Evolutionary conservation across 805 yeast species (phyloP), one percentile per base, ranked within the genome.

Genomic region (Metschnikowia amazonensis): DNA sequence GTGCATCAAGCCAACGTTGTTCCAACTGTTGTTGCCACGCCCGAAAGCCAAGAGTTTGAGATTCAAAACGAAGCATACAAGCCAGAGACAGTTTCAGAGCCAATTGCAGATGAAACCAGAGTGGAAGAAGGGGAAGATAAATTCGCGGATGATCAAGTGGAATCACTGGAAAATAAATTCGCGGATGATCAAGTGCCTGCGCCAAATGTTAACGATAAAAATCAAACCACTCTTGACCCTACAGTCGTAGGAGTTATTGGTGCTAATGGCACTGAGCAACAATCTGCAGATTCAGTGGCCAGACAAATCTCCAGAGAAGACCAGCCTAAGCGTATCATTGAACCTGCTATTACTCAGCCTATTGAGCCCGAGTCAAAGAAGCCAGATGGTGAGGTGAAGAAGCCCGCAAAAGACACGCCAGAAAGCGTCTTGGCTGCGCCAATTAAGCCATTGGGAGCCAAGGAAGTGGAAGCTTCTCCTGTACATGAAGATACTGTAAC

Each of bases 391-490:
- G 39, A 42, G 18, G 24, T 5, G 18, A 28, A 36, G 13, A 32
- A 34, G 30, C 25, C 27, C 13, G 29, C n/a, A 1, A 29, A 43
- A 14, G 35, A 33, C 11, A 25, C 42, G 28, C 43, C 24, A 11
- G 46, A 37, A 11, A 36, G 32, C 6, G 38, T 36, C 14, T 25
- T 51, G 25, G 54, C 50, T 29, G 57, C 50, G 16, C 51, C 58
- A n/a, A 52, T 31, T 17, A 30, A 38, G 21, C 47, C 45, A 1
- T 28, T 40, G 21, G 38, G 18, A 4, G 46, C 57, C 29, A 52
- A 53, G 48, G 58, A 52, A 28, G 56, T 52, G 16, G 53, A 53
- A 9, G 58, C 58, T 24, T 46, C 52, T 24, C 58, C 52, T 9
- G 52, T 53, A 6, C 50, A 51, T 36, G 44, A 49, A 13, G 47